Conservation (phyloP, 768 basidiomycete species). For the Suillus luteus region DNA sequence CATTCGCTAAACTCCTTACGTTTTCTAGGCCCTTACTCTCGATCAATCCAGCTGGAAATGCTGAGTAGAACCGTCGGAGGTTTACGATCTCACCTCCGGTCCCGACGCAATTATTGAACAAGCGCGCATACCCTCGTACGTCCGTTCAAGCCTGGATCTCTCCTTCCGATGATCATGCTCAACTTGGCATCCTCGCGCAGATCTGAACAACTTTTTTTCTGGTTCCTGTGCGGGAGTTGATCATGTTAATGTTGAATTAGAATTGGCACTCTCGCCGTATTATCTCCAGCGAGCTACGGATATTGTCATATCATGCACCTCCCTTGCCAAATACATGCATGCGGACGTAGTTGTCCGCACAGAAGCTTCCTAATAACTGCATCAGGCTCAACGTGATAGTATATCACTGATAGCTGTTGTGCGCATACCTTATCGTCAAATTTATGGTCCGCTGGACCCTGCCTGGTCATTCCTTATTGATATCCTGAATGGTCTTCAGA, state of each 20-base stretch:
- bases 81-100: neutral
- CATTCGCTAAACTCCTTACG: constrained; percentile 7
- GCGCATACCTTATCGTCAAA: constrained; percentile 8
- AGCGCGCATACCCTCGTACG: neutral
- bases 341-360: neutral
- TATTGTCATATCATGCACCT: constrained; percentile 1
- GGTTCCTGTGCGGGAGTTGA: constrained; percentile 11
- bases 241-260: constrained; percentile 16
- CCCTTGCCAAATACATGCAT: neutral
- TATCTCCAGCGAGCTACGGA: neutral
- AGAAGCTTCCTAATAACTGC: constrained; percentile 3
- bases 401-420: constrained; percentile 5
- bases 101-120: constrained; percentile 2
- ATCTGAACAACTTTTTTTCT: neutral
- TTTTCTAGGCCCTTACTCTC: neutral
- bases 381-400: constrained; percentile 6
- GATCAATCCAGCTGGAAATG: neutral
- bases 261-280: neutral
- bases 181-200: neutral
- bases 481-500: constrained; percentile 8
- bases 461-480: neutral
- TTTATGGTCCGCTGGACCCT: neutral
- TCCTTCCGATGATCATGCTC: neutral
- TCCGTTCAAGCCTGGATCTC: neutral
- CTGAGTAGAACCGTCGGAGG: neutral